phyloP scores from a whole-genome alignment of 352 stramenopile species.

The Plasmopara halstedii region DNA sequence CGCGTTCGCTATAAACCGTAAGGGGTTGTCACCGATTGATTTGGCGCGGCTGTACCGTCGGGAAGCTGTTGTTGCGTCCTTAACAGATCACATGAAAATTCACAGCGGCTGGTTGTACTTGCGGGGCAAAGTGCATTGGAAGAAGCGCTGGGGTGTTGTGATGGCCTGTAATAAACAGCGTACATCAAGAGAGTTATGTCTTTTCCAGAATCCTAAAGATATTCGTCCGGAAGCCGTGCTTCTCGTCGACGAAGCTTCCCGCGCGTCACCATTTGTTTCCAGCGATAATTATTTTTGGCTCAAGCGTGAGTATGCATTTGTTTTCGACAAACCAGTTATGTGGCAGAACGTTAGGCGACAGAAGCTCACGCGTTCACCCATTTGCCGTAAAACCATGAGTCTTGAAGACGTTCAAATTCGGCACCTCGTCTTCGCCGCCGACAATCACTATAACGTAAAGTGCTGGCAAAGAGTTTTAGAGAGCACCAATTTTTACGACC shows the following conservation, averaged over 20 bases:
- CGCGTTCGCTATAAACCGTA: slow-evolving; percentile 44
- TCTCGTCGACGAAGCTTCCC: slow-evolving; percentile 27
- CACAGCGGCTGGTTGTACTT: slow-evolving; percentile 53
- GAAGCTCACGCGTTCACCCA: slow-evolving; percentile 32
- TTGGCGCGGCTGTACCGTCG: slow-evolving; percentile 40
- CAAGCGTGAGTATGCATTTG: slow-evolving; percentile 31
- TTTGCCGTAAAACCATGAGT: slow-evolving; percentile 36
- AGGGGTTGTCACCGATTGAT: slow-evolving; percentile 50
- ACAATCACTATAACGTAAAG: slow-evolving; percentile 23
- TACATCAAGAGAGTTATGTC: slow-evolving; percentile 38
- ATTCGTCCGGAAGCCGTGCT: slow-evolving; percentile 24
- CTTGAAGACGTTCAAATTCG: slow-evolving; percentile 28
- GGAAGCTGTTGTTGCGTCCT: slow-evolving; percentile 22
- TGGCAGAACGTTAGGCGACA: slow-evolving; percentile 25
- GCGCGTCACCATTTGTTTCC: slow-evolving; percentile 15
- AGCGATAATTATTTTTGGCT: slow-evolving; percentile 28
- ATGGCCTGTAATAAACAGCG: slow-evolving; percentile 46
- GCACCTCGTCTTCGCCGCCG: slow-evolving; percentile 31
- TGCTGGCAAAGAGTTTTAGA: slow-evolving; percentile 30
- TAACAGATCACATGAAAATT: slow-evolving; percentile 42
- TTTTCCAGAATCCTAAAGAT: slow-evolving; percentile 32
- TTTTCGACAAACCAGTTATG: slow-evolving; percentile 34
- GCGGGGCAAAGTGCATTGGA: slow-evolving; percentile 43
- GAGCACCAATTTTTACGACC: slow-evolving; percentile 24
- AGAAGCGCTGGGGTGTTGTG: slow-evolving; percentile 48